Evolutionary conservation across 495 filamentous ascomycete genomes (phyloP).

Genomic region (Penicillium malachiteum): DNA sequence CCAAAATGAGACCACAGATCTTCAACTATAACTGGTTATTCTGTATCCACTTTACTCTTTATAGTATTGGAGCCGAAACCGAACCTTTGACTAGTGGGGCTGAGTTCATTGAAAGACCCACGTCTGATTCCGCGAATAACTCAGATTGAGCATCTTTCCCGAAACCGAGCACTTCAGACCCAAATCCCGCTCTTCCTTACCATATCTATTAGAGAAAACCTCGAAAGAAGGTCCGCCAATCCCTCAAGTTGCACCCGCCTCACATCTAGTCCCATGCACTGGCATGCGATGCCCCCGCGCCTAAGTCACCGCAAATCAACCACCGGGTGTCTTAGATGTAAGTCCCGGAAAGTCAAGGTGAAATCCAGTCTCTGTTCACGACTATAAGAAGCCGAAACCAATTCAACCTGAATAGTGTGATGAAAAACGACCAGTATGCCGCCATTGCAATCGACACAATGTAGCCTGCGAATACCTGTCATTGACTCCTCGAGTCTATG

Average conservation of each 20-base stretch:
- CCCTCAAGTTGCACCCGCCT: too few species aligned
- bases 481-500: conserved; percentile 15
- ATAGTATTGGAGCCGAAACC: conserved; percentile 2
- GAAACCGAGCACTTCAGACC: conserved; percentile 10
- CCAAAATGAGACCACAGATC: too few species aligned
- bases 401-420: conserved; percentile 11
- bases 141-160: conserved; percentile 2
- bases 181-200: too few species aligned
- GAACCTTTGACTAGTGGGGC: neutral
- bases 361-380: neutral
- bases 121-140: neutral
- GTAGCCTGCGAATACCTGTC: conserved; percentile 17
- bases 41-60: neutral
- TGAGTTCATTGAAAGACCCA: neutral
- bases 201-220: too few species aligned
- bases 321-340: conserved; percentile 47
- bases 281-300: conserved; percentile 16
- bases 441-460: conserved; percentile 20
- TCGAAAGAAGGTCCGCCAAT: too few species aligned
- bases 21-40: too few species aligned
- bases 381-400: neutral
- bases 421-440: conserved; percentile 19
- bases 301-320: conserved; percentile 43
- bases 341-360: conserved; percentile 46
- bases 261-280: neutral